Base-by-base conservation (phyloP, 495 filamentous ascomycete genomes). In the Poronia punctata region DNA sequence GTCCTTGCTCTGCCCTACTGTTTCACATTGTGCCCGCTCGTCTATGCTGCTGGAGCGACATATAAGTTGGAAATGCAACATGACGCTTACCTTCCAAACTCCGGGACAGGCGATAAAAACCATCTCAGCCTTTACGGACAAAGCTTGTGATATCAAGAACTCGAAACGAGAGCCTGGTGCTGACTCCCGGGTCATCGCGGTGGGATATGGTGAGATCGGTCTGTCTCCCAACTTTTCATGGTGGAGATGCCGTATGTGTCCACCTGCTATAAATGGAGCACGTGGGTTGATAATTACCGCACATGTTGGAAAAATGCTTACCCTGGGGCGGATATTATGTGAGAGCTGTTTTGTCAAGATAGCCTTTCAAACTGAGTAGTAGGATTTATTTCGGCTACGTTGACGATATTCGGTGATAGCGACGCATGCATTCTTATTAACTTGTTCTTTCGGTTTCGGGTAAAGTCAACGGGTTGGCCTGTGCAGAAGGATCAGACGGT, bases 381-480 rank as follows among this genome's bases (percentile, higher is more conserved):
- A 34, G 31, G 31, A 34, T 34, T 34, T 16, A 34, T 16, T 34
- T n/a, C n/a, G n/a, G n/a, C 17, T 34, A 34, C 31, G 22, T 34
- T 34, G 19, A 34, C 22, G 31, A 16, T 34, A 20, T 34, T 19
- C 31, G 31, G 31, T 34, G 17, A 34, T 34, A 34, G 31, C 31
- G 31, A 34, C 31, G 31, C 31, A 34, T 34, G 22, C 31, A 19
- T 34, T 34, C 31, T 34, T 34, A 34, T 20, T n/a, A 19, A 14
- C 22, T 19, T 34, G n/a, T n/a, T n/a, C n/a, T n/a, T n/a, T n/a
- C n/a, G n/a, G n/a, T 34, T 34, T 34, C 31, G 16, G 17, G 31
- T 34, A 34, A 34, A 34, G 31, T 34, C 31, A 34, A 21, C 31
- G 16, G n/a, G n/a, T 34, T 34, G 31, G 17, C 31, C 31, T 34